These are phyloP conservation scores for Amphirosellinia nigrospora DNA, from an alignment of 495 filamentous ascomycete species.

Conservation along the genomic window DNA sequence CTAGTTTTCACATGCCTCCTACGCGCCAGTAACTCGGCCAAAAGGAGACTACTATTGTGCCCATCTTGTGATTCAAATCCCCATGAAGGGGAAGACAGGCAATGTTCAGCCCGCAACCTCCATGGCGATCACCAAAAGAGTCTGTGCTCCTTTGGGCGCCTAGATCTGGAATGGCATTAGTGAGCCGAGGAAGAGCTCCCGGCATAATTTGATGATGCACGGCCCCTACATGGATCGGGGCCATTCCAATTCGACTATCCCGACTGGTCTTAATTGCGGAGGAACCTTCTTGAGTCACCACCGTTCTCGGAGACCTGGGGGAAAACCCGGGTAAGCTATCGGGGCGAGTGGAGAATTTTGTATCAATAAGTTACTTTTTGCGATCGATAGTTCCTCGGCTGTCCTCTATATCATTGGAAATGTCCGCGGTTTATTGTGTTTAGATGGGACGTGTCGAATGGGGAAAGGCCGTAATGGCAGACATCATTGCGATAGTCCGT, in stretches of 20 bases:
- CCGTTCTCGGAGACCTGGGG: conserved; percentile 19
- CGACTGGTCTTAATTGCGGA: conserved; percentile 6
- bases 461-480: background rate
- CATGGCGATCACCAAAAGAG: background rate
- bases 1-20: background rate
- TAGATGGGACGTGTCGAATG: background rate
- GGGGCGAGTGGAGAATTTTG: conserved; percentile 7
- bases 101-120: background rate
- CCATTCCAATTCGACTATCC: background rate
- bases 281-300: background rate
- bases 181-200: background rate
- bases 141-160: background rate
- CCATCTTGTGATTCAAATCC: background rate
- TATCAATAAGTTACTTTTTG: background rate
- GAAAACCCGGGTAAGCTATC: background rate
- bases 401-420: background rate
- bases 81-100: background rate
- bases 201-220: conserved; percentile 12
- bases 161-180: background rate
- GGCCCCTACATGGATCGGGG: conserved; percentile 1
- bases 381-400: background rate
- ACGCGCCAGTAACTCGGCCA: background rate
- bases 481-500: background rate
- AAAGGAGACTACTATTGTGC: background rate
- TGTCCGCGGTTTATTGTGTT: background rate